phyloP scores from a whole-genome alignment of 1,284 basidiomycete species.

The Boletellus dicymbophilus region DNA sequence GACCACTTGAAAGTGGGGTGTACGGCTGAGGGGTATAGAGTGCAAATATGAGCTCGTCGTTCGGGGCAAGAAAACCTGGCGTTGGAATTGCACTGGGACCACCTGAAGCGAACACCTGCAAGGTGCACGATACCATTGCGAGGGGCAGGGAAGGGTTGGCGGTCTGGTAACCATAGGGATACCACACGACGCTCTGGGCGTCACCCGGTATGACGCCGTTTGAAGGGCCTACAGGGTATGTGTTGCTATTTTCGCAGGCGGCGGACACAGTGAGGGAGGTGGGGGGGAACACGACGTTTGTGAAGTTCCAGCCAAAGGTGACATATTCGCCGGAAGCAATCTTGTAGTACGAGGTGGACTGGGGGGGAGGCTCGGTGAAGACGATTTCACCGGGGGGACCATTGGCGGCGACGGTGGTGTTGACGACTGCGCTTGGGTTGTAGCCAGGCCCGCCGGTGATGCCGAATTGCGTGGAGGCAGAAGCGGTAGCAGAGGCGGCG shows the following conservation, averaged over 20 bases:
- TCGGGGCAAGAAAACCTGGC: slow-evolving; percentile 72
- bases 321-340: slow-evolving; percentile 74
- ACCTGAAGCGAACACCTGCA: slow-evolving; percentile 79
- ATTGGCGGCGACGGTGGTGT: slow-evolving; percentile 48
- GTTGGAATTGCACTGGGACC: slow-evolving; percentile 60
- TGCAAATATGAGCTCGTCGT: slow-evolving; percentile 76
- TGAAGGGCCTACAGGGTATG: slow-evolving; percentile 84
- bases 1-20: slow-evolving; percentile 71
- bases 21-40: slow-evolving; percentile 84
- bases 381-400: slow-evolving; percentile 67
- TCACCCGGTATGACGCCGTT: slow-evolving; percentile 71
- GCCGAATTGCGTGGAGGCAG: slow-evolving; percentile 2
- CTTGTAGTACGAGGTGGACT: slow-evolving; percentile 87
- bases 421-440: slow-evolving; percentile 23
- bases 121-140: slow-evolving; percentile 73
- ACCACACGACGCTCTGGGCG: slow-evolving; percentile 79
- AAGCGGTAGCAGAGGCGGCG: not conserved
- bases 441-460: slow-evolving; percentile 30
- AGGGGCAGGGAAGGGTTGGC: slow-evolving; percentile 66
- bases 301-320: slow-evolving; percentile 94
- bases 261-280: slow-evolving; percentile 80
- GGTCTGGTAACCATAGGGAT: slow-evolving; percentile 76
- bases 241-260: slow-evolving; percentile 82
- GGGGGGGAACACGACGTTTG: slow-evolving; percentile 67
- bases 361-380: slow-evolving; percentile 79